phyloP scores from a whole-genome alignment of 2,329 filamentous ascomycete species.

The Tolypocladium cylindrosporum region DNA sequence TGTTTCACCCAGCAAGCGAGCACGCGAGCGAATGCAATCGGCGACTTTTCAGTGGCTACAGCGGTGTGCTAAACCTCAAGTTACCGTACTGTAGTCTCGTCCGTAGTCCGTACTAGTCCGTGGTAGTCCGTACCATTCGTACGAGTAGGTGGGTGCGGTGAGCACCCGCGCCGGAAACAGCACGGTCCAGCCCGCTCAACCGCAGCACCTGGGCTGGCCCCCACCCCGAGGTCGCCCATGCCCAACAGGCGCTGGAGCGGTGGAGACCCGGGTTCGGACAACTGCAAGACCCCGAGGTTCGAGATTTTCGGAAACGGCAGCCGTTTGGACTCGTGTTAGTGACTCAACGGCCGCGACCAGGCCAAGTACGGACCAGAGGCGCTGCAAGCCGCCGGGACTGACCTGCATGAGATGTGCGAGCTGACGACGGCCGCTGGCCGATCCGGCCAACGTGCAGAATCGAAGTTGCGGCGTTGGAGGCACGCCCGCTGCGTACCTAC shows the following conservation, averaged over 20 bases:
- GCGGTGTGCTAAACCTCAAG: no score
- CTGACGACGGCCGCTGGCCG: not conserved
- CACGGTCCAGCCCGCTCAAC: not conserved
- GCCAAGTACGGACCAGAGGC: no score
- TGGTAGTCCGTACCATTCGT: no score
- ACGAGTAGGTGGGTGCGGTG: no score
- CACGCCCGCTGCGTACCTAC: not conserved
- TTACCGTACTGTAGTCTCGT: no score
- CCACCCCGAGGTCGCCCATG: not conserved
- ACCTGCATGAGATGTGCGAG: not conserved
- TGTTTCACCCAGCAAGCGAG: not conserved
- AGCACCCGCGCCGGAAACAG: not conserved
- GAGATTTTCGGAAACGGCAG: not conserved
- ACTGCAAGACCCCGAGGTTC: conserved; percentile 6
- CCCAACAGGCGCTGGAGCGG: not conserved
- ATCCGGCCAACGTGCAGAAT: not conserved
- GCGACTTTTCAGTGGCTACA: not conserved
- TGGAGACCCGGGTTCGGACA: conserved; percentile 4
- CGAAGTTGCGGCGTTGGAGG: not conserved
- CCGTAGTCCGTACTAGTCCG: no score
- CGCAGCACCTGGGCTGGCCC: not conserved
- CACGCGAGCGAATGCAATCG: not conserved
- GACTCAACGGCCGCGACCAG: not conserved
- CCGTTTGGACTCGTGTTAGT: not conserved
- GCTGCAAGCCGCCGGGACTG: not conserved